A percentile compares a stretch with the other conserved stretches of the same genome.
Conservation (phyloP, 2,329 filamentous ascomycete genomes). For the Periconia digitata region DNA sequence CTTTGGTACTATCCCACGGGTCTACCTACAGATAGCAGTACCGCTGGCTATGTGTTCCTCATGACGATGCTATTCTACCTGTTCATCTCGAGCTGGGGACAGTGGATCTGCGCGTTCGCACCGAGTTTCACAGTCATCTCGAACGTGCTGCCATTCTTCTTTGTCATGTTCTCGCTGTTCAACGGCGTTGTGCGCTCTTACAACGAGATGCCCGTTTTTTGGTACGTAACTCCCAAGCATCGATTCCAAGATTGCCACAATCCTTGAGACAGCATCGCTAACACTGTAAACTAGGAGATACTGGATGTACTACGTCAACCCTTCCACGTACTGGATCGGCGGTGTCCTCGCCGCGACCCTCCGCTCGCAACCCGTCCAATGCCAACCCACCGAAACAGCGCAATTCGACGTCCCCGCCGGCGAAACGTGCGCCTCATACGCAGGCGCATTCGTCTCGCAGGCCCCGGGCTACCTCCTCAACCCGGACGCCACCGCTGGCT, state of each 20-base stretch:
- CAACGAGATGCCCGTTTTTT: slow-evolving; percentile 65
- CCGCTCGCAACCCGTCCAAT: slow-evolving; percentile 49
- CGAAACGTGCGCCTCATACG: slow-evolving; percentile 67
- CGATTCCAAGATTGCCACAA: too few species aligned
- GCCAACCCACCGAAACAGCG: slow-evolving; percentile 58
- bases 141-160: slow-evolving; percentile 75
- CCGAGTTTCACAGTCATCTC: slow-evolving; percentile 77
- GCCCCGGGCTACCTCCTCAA: slow-evolving; percentile 67
- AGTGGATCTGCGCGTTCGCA: slow-evolving; percentile 83
- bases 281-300: too few species aligned
- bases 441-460: slow-evolving; percentile 58
- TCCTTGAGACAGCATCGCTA: too few species aligned
- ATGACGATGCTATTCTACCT: slow-evolving; percentile 79
- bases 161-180: slow-evolving; percentile 75
- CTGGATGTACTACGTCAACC: slow-evolving; percentile 71
- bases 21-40: slow-evolving; percentile 64
- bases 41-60: slow-evolving; percentile 74
- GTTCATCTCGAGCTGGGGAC: slow-evolving; percentile 75
- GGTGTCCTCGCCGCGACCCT: slow-evolving; percentile 69
- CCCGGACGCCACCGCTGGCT: slow-evolving; percentile 58
- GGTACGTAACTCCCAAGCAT: too few species aligned
- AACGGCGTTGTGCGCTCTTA: slow-evolving; percentile 77
- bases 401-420: slow-evolving; percentile 67
- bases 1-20: slow-evolving; percentile 79
- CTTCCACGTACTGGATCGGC: slow-evolving; percentile 70